A percentile compares a stretch with the other conserved stretches of the same genome.
These are phyloP conservation scores for Penicillium alfredii DNA, from an alignment of 495 filamentous ascomycete species.

Conservation along the genomic window DNA sequence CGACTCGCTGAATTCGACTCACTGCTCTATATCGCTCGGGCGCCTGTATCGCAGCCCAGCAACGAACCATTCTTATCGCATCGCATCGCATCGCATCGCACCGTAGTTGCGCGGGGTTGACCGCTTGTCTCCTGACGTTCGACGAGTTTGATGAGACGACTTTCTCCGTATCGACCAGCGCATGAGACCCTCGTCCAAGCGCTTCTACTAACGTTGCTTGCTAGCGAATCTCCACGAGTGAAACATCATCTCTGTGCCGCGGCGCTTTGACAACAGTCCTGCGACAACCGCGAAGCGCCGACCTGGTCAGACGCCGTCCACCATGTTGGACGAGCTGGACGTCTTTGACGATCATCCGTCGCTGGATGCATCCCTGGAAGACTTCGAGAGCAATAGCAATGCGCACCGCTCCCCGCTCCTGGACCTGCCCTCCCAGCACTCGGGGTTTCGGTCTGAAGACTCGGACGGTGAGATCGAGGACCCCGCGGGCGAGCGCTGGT, in stretches of 20 bases:
- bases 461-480: constrained; percentile 44
- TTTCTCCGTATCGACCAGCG: constrained; percentile 10
- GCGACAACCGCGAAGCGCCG: too few relatives aligned
- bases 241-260: too few relatives aligned
- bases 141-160: too few relatives aligned
- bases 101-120: constrained; percentile 16
- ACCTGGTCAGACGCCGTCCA: constrained; percentile 34
- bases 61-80: constrained; percentile 3
- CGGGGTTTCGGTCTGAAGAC: constrained; percentile 65
- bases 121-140: too few relatives aligned
- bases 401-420: constrained; percentile 49
- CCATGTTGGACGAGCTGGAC: constrained; percentile 45
- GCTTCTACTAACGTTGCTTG: constrained; percentile 24
- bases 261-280: too few relatives aligned
- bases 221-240: too few relatives aligned
- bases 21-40: neutral
- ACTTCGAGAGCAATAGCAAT: constrained; percentile 60
- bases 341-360: constrained; percentile 63
- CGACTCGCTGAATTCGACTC: neutral
- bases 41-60: constrained; percentile 3
- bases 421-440: constrained; percentile 65
- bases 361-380: constrained; percentile 66
- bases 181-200: constrained; percentile 8
- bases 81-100: constrained; percentile 20
- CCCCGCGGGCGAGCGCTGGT: constrained; percentile 45